Evolutionary conservation across 73 alveolate species (phyloP).

Genomic region (Paramecium tetraurelia): DNA sequence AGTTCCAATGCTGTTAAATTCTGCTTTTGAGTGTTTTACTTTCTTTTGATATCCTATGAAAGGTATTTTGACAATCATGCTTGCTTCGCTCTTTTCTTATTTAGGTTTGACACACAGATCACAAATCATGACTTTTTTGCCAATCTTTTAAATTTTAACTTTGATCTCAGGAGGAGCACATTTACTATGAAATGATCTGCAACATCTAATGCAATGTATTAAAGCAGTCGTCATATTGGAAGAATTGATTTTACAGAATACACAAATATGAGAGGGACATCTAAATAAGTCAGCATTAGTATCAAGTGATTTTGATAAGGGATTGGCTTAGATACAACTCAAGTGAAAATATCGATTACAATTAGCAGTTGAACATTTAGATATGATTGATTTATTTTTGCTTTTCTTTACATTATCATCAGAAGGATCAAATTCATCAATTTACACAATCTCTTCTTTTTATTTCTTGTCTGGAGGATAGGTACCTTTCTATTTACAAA

Average conservation of each 20-base stretch:
- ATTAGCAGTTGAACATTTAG: slow-evolving; percentile 62
- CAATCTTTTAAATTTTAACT: not conserved
- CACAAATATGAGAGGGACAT: slow-evolving; percentile 55
- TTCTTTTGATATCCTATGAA: not conserved
- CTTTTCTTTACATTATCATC: not conserved
- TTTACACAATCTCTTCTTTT: not conserved
- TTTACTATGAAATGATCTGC: slow-evolving; percentile 51
- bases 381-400: not conserved
- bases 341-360: slow-evolving; percentile 54
- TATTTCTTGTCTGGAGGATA: slow-evolving; percentile 32
- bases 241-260: slow-evolving; percentile 1
- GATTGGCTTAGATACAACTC: slow-evolving; percentile 18
- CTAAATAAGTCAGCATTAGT: slow-evolving; percentile 42
- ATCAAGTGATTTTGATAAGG: slow-evolving; percentile 36
- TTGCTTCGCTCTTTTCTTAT: not conserved
- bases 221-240: slow-evolving; percentile 50
- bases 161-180: slow-evolving; percentile 18
- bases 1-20: not conserved
- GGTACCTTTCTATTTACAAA: slow-evolving; percentile 69
- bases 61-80: not conserved
- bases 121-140: slow-evolving; percentile 56
- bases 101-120: not conserved
- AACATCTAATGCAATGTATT: slow-evolving; percentile 55
- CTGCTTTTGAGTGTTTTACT: not conserved
- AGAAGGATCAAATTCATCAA: not conserved